phyloP scores from a whole-genome alignment of 1,284 basidiomycete species.

The Malassezia obtusa region DNA sequence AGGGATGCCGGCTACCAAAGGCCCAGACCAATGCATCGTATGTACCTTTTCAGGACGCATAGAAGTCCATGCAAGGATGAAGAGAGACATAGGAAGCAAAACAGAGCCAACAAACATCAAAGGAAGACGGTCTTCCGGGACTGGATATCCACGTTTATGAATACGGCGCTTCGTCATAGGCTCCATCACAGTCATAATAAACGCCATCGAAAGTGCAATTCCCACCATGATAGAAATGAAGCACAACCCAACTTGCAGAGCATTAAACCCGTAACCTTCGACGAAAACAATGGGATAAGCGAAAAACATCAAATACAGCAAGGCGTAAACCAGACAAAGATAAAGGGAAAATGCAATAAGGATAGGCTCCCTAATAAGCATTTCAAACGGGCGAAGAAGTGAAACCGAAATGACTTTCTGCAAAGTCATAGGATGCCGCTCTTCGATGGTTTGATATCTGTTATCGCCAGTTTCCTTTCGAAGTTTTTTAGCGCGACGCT shows the following conservation, averaged over 20 bases:
- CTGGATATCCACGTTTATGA: slow-evolving; percentile 54
- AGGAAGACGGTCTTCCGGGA: slow-evolving; percentile 39
- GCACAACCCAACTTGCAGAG: slow-evolving; percentile 37
- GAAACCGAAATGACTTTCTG: slow-evolving; percentile 56
- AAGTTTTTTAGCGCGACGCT: slow-evolving; percentile 52
- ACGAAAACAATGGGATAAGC: slow-evolving; percentile 46
- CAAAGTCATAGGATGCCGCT: slow-evolving; percentile 25
- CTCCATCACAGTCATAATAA: slow-evolving; percentile 32
- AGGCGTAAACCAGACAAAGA: slow-evolving; percentile 63
- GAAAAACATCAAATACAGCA: slow-evolving; percentile 38
- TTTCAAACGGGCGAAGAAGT: slow-evolving; percentile 49
- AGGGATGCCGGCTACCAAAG: slow-evolving; percentile 52
- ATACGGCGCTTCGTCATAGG: slow-evolving; percentile 9
- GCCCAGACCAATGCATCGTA: slow-evolving; percentile 49
- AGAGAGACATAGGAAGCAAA: slow-evolving; percentile 49
- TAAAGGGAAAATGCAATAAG: slow-evolving; percentile 62
- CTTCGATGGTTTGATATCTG: slow-evolving; percentile 50
- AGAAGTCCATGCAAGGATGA: slow-evolving; percentile 46
- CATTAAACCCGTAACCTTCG: slow-evolving; percentile 34
- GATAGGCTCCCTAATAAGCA: slow-evolving; percentile 65
- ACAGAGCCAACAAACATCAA: slow-evolving; percentile 41
- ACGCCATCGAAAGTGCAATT: slow-evolving; percentile 19
- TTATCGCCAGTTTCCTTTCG: slow-evolving; percentile 60
- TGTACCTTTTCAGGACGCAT: slow-evolving; percentile 20
- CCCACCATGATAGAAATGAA: slow-evolving; percentile 47